Conservation (phyloP, 805 yeast genomes). For the Ogataea naganishii region DNA sequence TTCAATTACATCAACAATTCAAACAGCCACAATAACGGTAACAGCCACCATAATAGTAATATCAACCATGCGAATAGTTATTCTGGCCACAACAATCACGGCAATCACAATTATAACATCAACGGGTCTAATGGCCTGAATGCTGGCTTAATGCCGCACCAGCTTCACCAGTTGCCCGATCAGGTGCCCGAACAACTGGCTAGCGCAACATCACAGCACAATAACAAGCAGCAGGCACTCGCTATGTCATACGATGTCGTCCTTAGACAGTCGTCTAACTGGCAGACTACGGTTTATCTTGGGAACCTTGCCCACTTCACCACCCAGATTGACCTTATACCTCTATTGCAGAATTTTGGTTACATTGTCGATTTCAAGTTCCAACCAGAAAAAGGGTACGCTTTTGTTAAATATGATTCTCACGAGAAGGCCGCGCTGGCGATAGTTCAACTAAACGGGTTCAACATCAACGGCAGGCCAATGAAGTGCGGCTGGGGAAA, state of each 20-base stretch:
- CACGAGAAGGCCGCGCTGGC: conserved; percentile 89
- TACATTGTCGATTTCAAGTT: conserved; percentile 73
- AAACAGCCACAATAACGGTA: too few relatives aligned
- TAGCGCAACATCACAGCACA: neutral
- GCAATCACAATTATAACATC: too few relatives aligned
- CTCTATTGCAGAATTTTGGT: conserved; percentile 72
- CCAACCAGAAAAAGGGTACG: conserved; percentile 78
- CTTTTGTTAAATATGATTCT: conserved; percentile 78
- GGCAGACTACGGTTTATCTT: conserved; percentile 81
- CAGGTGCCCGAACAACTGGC: conserved; percentile 5
- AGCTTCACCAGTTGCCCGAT: neutral
- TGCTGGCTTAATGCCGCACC: conserved; percentile 1
- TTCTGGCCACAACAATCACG: too few relatives aligned
- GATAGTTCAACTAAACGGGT: conserved; percentile 68
- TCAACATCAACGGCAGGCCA: conserved; percentile 66
- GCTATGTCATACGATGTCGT: conserved; percentile 60
- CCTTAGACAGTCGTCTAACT: conserved; percentile 68
- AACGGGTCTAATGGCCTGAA: too few relatives aligned
- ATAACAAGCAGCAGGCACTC: conserved; percentile 16
- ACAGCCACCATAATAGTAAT: conserved; percentile 8
- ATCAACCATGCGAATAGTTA: conserved; percentile 5
- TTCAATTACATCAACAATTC: too few relatives aligned
- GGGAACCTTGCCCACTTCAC: conserved; percentile 79
- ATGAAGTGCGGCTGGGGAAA: conserved; percentile 87
- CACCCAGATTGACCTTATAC: conserved; percentile 63